A percentile compares a stretch with the other conserved stretches of the same genome.
These are phyloP conservation scores for Thalassiosira profunda DNA, from an alignment of 108 stramenopile species.

Conservation along the genomic window DNA sequence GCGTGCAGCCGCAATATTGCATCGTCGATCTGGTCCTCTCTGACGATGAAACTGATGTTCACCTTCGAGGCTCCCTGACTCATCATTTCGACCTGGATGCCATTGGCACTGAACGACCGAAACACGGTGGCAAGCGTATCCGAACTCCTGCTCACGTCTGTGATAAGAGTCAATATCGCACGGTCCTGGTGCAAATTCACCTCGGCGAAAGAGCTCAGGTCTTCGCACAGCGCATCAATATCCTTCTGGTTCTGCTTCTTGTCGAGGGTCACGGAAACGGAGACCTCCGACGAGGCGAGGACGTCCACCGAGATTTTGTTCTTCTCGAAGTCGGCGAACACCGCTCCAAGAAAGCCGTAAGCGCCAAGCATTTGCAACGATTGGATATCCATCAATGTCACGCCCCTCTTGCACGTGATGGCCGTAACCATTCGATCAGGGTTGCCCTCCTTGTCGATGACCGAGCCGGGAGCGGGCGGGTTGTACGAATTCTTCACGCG, in stretches of 20 bases:
- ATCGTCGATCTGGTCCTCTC: conserved; percentile 73
- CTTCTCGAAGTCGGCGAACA: conserved; percentile 95
- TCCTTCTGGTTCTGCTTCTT: conserved; percentile 76
- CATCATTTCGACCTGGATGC: conserved; percentile 94
- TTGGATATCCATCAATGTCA: conserved; percentile 92
- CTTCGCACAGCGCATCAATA: conserved; percentile 52
- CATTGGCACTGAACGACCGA: conserved; percentile 72
- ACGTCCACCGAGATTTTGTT: conserved; percentile 99
- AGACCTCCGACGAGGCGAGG: conserved; percentile 97
- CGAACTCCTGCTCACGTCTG: conserved; percentile 88
- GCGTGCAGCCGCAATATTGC: conserved; percentile 80
- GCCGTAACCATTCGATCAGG: conserved; percentile 89
- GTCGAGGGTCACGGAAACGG: conserved; percentile 97
- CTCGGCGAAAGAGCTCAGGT: conserved; percentile 68
- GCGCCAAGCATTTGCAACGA: conserved; percentile 97
- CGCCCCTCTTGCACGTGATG: conserved; percentile 93
- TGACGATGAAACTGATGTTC: conserved; percentile 93
- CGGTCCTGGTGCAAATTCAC: conserved; percentile 67
- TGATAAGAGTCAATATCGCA: conserved; percentile 94
- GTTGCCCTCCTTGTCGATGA: conserved; percentile 76
- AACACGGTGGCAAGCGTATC: conserved; percentile 96
- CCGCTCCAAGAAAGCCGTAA: conserved; percentile 92
- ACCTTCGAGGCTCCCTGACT: conserved; percentile 96
- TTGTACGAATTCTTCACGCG: conserved; percentile 99
- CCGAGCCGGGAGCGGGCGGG: conserved; percentile 88